Percentiles rank a stretch among this genome's conserved stretches.
Conservation (phyloP, 2,329 filamentous ascomycete genomes). For the Byssochlamys sp. region DNA sequence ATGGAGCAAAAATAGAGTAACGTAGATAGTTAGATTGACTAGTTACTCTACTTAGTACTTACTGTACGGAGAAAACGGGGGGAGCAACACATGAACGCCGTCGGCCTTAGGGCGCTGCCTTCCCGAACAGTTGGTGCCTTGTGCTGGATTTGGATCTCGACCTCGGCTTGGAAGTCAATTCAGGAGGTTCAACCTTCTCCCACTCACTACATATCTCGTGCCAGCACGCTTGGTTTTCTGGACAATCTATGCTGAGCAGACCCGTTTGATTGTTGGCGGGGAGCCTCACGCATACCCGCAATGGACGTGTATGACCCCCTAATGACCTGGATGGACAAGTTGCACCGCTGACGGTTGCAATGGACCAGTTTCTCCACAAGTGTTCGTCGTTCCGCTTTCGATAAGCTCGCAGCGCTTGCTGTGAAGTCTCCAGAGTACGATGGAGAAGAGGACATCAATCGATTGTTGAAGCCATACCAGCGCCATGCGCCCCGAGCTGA, state of each 20-base stretch:
- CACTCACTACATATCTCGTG: neutral
- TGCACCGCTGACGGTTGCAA: slow-evolving; percentile 1
- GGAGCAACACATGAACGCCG: neutral
- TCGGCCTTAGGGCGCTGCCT: neutral
- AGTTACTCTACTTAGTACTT: neutral
- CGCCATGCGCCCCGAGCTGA: slow-evolving; percentile 14
- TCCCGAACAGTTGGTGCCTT: neutral
- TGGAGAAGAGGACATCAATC: slow-evolving; percentile 25
- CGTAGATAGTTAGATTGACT: neutral
- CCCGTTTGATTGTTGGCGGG: neutral
- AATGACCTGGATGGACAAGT: neutral
- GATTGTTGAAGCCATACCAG: slow-evolving; percentile 24
- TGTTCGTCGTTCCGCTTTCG: slow-evolving; percentile 34
- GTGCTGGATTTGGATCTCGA: neutral
- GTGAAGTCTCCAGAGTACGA: slow-evolving; percentile 22
- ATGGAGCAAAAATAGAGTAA: neutral
- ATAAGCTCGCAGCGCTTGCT: slow-evolving; percentile 35
- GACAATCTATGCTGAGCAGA: neutral
- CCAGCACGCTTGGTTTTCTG: neutral
- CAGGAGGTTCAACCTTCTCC: neutral
- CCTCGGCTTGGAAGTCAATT: neutral
- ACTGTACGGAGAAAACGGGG: neutral
- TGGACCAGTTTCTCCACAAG: slow-evolving; percentile 20
- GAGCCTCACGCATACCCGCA: neutral
- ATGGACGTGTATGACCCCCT: slow-evolving; percentile 25